These are phyloP conservation scores for Elsinoe batatas DNA, from an alignment of 2,329 filamentous ascomycete species.

Conservation along the genomic window DNA sequence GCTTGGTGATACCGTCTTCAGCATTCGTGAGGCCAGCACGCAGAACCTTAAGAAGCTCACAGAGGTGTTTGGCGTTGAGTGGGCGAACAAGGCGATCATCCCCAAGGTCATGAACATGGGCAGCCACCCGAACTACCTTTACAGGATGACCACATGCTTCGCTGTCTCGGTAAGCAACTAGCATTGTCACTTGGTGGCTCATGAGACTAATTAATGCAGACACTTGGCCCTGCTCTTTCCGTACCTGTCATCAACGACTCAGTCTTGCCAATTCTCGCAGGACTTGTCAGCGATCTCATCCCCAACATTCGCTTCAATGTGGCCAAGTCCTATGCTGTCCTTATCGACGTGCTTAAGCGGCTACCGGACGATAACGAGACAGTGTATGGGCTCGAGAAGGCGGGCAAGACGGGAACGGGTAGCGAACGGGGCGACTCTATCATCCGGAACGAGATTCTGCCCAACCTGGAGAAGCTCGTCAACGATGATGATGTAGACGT, in stretches of 20 bases:
- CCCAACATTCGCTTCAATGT: conserved; percentile 99
- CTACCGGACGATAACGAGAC: conserved; percentile 75
- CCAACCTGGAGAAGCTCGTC: conserved; percentile 88
- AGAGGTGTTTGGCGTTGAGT: conserved; percentile 95
- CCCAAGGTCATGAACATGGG: conserved; percentile 99
- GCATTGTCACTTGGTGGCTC: not conserved
- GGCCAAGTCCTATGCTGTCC: conserved; percentile 86
- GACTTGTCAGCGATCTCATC: conserved; percentile 87
- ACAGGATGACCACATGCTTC: conserved; percentile 99
- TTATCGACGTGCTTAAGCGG: conserved; percentile 85
- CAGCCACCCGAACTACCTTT: conserved; percentile 95
- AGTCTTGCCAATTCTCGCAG: conserved; percentile 91
- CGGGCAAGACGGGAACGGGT: conserved; percentile 45
- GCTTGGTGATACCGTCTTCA: conserved; percentile 97
- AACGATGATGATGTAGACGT: conserved; percentile 97
- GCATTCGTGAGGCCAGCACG: conserved; percentile 92
- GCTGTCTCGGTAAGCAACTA: conserved; percentile 74
- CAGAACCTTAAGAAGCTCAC: conserved; percentile 97
- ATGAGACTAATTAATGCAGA: conserved; percentile 46
- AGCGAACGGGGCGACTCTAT: conserved; percentile 25
- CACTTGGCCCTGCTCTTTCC: conserved; percentile 83
- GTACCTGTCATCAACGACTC: conserved; percentile 87
- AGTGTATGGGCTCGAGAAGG: conserved; percentile 74
- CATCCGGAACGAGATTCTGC: conserved; percentile 55
- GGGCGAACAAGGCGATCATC: conserved; percentile 94